A percentile compares a stretch with the other conserved stretches of the same genome.
Conservation (phyloP, 306 rosid genomes). For the Trifolium subterraneum region DNA sequence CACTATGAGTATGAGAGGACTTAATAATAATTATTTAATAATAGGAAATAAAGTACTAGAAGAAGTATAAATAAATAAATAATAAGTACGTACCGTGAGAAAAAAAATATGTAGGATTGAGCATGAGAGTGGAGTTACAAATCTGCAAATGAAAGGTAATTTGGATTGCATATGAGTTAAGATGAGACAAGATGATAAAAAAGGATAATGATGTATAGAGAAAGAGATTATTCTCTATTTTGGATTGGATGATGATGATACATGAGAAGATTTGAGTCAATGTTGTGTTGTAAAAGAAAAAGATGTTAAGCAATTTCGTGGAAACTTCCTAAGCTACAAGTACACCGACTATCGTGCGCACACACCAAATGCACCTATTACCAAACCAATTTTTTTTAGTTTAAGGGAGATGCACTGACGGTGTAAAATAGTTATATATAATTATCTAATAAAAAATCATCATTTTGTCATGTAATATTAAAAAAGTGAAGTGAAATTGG, state of each 20-base stretch:
- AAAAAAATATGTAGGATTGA: constrained; percentile 6
- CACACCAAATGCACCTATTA: not conserved
- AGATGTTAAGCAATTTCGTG: constrained; percentile 20
- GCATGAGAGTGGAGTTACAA: constrained; percentile 1
- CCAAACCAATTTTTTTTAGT: too few species aligned
- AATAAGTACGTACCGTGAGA: constrained; percentile 2
- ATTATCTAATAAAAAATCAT: too few species aligned
- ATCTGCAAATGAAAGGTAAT: not conserved
- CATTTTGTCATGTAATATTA: too few species aligned
- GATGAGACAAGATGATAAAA: not conserved
- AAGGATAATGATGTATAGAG: not conserved
- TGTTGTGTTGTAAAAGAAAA: not conserved
- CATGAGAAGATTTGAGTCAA: constrained; percentile 19
- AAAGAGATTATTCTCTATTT: not conserved
- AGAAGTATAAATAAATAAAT: not conserved
- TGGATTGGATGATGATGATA: not conserved
- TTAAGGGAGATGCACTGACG: too few species aligned
- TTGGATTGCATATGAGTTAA: not conserved
- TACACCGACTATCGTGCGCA: constrained; percentile 4
- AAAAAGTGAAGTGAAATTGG: too few species aligned
- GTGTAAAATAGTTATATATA: too few species aligned
- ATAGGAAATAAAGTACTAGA: not conserved
- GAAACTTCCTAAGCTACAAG: constrained; percentile 27
- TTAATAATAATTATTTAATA: too few species aligned
- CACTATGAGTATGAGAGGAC: not conserved